These are phyloP conservation scores for Lanmaoa pseudosensibilis DNA, from an alignment of 768 basidiomycete genomes.

Conservation along the genomic window DNA sequence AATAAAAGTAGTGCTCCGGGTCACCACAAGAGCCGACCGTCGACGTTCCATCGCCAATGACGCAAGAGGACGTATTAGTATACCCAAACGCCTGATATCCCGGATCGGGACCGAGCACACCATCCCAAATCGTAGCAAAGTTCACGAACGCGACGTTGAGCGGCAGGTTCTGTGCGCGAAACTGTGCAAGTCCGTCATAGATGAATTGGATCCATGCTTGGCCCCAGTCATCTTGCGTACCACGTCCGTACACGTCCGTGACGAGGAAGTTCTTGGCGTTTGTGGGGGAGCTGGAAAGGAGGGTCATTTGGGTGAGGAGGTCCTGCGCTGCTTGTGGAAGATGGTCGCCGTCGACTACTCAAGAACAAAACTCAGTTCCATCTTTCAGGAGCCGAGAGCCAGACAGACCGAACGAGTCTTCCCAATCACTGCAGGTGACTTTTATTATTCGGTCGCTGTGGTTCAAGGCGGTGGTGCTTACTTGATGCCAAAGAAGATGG, in stretches of 20 bases:
- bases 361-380: neutral
- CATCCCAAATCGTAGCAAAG: neutral
- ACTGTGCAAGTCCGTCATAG: neutral
- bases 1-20: neutral
- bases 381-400: neutral
- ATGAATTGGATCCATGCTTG: neutral
- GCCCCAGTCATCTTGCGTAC: neutral
- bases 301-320: neutral
- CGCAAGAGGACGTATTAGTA: neutral
- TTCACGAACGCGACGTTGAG: neutral
- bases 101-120: neutral
- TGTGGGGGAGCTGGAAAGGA: neutral
- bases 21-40: neutral
- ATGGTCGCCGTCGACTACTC: neutral
- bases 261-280: neutral
- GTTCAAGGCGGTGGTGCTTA: neutral
- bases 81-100: neutral
- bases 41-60: neutral
- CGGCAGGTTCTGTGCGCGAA: neutral
- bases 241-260: neutral
- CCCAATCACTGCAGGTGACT: neutral
- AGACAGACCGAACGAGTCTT: neutral
- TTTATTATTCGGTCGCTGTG: neutral
- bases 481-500: neutral
- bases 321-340: neutral